phyloP scores from a whole-genome alignment of 2,329 filamentous ascomycete species.

The Sporothrix mexicana region DNA sequence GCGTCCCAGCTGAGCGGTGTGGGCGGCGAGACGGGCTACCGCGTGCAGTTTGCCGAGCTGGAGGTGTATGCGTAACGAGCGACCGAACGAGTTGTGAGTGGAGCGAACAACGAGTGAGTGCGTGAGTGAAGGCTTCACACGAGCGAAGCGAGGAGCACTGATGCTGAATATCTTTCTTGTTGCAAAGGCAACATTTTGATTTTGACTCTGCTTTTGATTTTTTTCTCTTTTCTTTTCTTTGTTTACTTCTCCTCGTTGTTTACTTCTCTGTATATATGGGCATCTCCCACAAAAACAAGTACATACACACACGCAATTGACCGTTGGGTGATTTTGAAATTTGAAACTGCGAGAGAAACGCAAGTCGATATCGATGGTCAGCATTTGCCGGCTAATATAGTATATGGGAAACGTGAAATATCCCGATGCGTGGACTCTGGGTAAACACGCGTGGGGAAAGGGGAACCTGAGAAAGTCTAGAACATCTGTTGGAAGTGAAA shows the following conservation, averaged over 20 bases:
- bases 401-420: neutral
- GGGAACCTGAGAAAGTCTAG: neutral
- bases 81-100: neutral
- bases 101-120: neutral
- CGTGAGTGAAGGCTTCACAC: neutral
- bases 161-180: neutral
- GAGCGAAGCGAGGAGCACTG: neutral
- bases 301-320: neutral
- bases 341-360: neutral
- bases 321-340: too few species aligned
- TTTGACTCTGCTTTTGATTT: neutral
- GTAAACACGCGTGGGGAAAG: neutral
- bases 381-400: neutral
- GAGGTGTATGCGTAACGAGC: constrained; percentile 8
- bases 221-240: neutral
- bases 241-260: neutral
- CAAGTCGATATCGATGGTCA: neutral
- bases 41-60: constrained; percentile 17
- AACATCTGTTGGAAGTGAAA: neutral
- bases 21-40: constrained; percentile 4
- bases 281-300: neutral
- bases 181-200: neutral
- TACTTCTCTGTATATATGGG: neutral
- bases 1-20: constrained; percentile 14
- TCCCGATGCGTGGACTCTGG: neutral